phyloP scores from a whole-genome alignment of 2,329 filamentous ascomycete species.

The Neopestalotiopsis sp. region DNA sequence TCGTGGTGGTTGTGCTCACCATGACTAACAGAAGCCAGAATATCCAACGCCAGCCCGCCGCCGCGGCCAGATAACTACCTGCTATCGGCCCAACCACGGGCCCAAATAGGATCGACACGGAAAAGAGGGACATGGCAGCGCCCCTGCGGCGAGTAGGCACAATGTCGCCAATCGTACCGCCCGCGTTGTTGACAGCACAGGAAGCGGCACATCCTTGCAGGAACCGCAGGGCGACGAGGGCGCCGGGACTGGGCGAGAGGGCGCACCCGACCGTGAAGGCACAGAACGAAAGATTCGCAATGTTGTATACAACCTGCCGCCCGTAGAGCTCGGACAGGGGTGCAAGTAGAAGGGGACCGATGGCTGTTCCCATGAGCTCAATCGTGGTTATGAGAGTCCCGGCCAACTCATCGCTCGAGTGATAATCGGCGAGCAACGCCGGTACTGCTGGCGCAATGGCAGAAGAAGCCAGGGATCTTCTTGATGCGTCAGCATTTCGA shows the following conservation, averaged over 20 bases:
- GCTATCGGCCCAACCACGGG: conserved; percentile 38
- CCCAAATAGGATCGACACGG: conserved; percentile 37
- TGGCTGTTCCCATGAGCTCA: too few relatives aligned
- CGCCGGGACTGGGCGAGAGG: neutral
- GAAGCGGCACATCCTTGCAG: neutral
- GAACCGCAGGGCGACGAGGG: neutral
- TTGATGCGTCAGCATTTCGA: too few relatives aligned
- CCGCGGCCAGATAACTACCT: conserved; percentile 41
- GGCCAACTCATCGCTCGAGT: too few relatives aligned
- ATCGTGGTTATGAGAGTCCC: too few relatives aligned
- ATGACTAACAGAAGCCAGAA: conserved; percentile 14
- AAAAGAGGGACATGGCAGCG: conserved; percentile 38
- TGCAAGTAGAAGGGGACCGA: too few relatives aligned
- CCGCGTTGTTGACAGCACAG: neutral
- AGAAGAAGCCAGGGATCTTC: too few relatives aligned
- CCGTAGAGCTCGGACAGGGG: too few relatives aligned
- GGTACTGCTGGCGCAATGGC: too few relatives aligned
- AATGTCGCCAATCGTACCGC: neutral
- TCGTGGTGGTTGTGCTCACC: neutral
- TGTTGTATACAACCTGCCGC: neutral
- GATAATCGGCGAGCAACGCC: too few relatives aligned
- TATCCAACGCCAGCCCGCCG: conserved; percentile 37
- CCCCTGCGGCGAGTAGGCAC: neutral
- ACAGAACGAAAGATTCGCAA: neutral
- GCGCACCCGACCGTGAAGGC: neutral